Base-by-base conservation (phyloP, 768 basidiomycete species). In the Kwoniella bestiolae region DNA sequence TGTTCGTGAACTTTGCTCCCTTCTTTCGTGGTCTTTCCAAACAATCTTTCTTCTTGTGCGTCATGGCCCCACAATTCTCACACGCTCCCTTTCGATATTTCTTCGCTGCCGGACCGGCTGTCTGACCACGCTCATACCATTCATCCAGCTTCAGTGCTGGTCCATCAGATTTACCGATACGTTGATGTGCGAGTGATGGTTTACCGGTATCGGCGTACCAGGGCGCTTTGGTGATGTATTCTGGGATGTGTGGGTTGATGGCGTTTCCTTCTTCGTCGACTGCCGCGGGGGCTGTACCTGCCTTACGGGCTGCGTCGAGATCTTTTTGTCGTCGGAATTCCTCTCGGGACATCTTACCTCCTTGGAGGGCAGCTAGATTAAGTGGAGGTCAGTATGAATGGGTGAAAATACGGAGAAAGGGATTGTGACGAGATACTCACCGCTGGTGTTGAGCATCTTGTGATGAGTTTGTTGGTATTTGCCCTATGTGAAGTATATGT, bases 211-310 rank as follows among this genome's bases (percentile, higher is more conserved):
- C 92, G 71, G 95, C 87, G 82, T 98, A 99, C 96, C 96, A 99
- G 63, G 96, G 96, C 7, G 93, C 95, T 81, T 95, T 92, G 6
- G 95, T 92, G 79, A 99, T 99, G 80, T 97, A 99, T 83, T 97
- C 92, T 78, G 96, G 96, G 83, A 99, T 98, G 82, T 99, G 96
- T 34, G 96, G 96, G 77, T 98, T 99, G 83, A 99, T 98, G 55
- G 93, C 88, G 75, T 87, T 89, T 56, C 96, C 96, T 80, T 96
- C 90, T 81, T 93, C 91, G 78, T 99, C 96, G 32, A 96, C 85
- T 31, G 93, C 94, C 26, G 95, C 92, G 23, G 94, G 92, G 12
- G 94, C 96, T 9, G 95, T 98, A 82, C 96, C 95, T 38, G 95
- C 96, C 84, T 97, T 98, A 60, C 95, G 91, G 65, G 95, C 95